Percentiles rank a stretch among this genome's conserved stretches.
phyloP scores from a whole-genome alignment of 2,329 filamentous ascomycete genomes.

The Chaetomium sp. region DNA sequence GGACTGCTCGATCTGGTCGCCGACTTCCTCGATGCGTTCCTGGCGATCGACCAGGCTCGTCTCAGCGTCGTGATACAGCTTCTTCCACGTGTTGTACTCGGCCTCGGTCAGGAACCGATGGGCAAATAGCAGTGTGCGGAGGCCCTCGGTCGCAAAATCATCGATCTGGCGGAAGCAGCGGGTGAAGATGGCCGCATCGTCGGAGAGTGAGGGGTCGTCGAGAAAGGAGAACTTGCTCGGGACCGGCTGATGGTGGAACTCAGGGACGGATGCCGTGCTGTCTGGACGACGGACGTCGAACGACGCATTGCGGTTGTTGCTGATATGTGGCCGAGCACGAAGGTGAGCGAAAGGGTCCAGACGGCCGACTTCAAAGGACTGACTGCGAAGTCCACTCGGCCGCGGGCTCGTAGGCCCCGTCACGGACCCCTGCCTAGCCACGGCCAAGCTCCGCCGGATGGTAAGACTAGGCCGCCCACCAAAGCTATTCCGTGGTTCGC shows the following conservation, averaged over 20 bases:
- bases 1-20: slow-evolving; percentile 72
- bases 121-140: slow-evolving; percentile 78
- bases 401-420: slow-evolving; percentile 20
- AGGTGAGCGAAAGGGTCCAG: slow-evolving; percentile 31
- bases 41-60: slow-evolving; percentile 79
- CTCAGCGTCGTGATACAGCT: slow-evolving; percentile 68
- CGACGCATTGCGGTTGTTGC: slow-evolving; percentile 37
- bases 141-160: slow-evolving; percentile 78
- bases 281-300: slow-evolving; percentile 10
- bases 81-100: slow-evolving; percentile 72
- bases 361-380: slow-evolving; percentile 39
- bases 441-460: slow-evolving; percentile 39
- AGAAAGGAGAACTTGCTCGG: slow-evolving; percentile 28
- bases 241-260: not conserved
- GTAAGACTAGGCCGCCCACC: slow-evolving; percentile 48
- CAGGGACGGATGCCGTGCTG: not conserved
- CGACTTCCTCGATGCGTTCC: slow-evolving; percentile 69
- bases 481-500: slow-evolving; percentile 49
- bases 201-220: slow-evolving; percentile 43
- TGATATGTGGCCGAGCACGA: slow-evolving; percentile 31
- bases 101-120: slow-evolving; percentile 70
- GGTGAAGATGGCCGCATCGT: slow-evolving; percentile 63
- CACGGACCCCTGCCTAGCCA: slow-evolving; percentile 22
- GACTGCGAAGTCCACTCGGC: slow-evolving; percentile 33
- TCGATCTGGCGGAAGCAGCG: slow-evolving; percentile 85